Evolutionary conservation across 139 green algal genomes (phyloP), one percentile per base, ranked within the genome.

Genomic region (Closterium sp.): DNA sequence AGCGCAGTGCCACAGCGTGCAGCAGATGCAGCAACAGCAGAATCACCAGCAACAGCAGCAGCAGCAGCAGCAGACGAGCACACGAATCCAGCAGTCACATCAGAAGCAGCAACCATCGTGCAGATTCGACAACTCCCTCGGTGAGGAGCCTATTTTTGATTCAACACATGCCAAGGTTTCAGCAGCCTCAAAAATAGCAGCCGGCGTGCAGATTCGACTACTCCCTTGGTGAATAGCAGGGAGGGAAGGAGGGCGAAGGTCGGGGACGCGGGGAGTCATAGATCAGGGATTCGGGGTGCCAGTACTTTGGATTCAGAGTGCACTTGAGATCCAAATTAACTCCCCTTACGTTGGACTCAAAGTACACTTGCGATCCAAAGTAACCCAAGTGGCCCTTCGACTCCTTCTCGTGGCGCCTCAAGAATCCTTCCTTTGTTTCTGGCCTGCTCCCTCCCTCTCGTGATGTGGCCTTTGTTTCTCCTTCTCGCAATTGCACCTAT

Each of bases 91-190:
- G 55, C 55, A 76, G 55, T 19, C 55, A 76, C 55, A 76, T 76
- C 55, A 28, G 55, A 76, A 76, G 55, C 55, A 76, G 55, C 55
- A 76, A 28, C 55, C 55, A 6, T 76, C 87, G 36, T 91, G 87
- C 35, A 35, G 87, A 87, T 91, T 86, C 81, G 87, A 91, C 87
- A 91, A 91, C 88, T 91, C 87, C 88, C 87, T 91, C 23, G 87
- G 87, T 91, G 30, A 84, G 9, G 34, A 35, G 10, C 9, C 8
- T 38, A 90, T 90, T 90, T 19, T n/a, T n/a, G n/a, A n/a, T n/a
- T n/a, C n/a, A n/a, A n/a, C n/a, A n/a, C n/a, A n/a, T n/a, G n/a
- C n/a, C n/a, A n/a, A n/a, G n/a, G n/a, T n/a, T 76, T 12, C 12
- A 28, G 55, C 55, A 76, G 55, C 55, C 55, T 76, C 55, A 28